Evolutionary conservation across 805 yeast genomes (phyloP).

Genomic region (Martiniozyma abietophila): DNA sequence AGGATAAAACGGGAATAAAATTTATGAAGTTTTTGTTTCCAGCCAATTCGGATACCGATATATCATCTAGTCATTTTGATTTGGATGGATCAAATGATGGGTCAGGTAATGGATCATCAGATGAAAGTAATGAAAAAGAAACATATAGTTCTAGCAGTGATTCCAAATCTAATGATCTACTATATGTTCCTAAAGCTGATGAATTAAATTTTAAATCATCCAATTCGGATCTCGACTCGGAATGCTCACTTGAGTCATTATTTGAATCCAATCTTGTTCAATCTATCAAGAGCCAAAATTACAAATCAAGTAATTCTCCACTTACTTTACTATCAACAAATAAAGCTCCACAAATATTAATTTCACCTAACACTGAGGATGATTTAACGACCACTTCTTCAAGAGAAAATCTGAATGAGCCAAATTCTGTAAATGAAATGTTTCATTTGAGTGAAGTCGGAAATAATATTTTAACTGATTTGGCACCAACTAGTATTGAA

Average conservation of each 20-base stretch:
- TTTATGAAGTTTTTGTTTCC: slow-evolving; percentile 70
- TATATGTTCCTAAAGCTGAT: too few relatives aligned
- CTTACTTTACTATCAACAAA: too few relatives aligned
- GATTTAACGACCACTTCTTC: neutral
- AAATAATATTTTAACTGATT: neutral
- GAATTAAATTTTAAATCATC: too few relatives aligned
- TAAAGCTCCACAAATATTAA: too few relatives aligned
- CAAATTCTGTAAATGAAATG: too few relatives aligned
- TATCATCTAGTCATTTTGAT: slow-evolving; percentile 1
- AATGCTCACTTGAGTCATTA: too few relatives aligned
- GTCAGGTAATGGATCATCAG: neutral
- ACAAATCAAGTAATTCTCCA: too few relatives aligned
- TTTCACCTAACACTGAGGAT: too few relatives aligned
- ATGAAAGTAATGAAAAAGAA: neutral
- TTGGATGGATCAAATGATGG: neutral
- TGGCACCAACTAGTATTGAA: slow-evolving; percentile 19
- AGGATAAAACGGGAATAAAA: slow-evolving; percentile 56
- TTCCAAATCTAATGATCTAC: too few relatives aligned
- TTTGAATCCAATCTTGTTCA: too few relatives aligned
- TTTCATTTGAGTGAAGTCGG: slow-evolving; percentile 10
- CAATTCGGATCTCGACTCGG: too few relatives aligned
- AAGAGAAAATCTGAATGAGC: slow-evolving; percentile 1
- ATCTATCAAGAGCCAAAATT: too few relatives aligned
- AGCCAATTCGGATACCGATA: neutral
- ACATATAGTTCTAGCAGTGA: neutral